Conservation (phyloP, 257 asterid species). For the Fraxinus americana region DNA sequence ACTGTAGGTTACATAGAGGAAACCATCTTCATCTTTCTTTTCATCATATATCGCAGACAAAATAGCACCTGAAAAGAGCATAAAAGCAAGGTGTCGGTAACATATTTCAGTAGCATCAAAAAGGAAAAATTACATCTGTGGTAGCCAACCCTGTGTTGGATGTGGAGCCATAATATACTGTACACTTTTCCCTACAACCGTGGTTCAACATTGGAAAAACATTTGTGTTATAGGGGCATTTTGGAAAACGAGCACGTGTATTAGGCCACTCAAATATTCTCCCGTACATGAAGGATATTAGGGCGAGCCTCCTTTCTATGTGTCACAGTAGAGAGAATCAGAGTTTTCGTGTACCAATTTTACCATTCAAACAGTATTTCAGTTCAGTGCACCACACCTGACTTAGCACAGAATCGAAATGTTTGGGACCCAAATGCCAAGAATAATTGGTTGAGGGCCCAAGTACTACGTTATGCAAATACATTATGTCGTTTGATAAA, state of each 20-base stretch:
- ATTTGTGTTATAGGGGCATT: too few species aligned
- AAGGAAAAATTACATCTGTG: neutral
- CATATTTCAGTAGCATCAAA: neutral
- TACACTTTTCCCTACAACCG: too few species aligned
- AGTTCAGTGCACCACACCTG: too few species aligned
- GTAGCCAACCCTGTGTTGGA: neutral
- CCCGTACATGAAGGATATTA: too few species aligned
- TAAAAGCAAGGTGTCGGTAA: neutral
- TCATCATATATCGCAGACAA: slow-evolving; percentile 73
- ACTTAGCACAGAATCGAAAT: neutral
- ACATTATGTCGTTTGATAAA: neutral
- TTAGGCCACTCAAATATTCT: too few species aligned
- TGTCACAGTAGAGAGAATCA: too few species aligned
- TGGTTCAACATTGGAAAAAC: too few species aligned
- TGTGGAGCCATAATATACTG: neutral
- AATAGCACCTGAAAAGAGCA: slow-evolving; percentile 47
- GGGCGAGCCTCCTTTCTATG: too few species aligned
- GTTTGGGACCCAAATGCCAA: neutral
- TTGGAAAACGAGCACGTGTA: too few species aligned
- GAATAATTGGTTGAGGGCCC: too few species aligned
- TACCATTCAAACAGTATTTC: too few species aligned
- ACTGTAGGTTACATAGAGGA: slow-evolving; percentile 70
- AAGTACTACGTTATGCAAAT: neutral
- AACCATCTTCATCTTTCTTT: slow-evolving; percentile 71
- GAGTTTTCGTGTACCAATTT: too few species aligned